Base-by-base conservation (phyloP, 2,329 filamentous ascomycete species). In the Cladophialophora yegresii region DNA sequence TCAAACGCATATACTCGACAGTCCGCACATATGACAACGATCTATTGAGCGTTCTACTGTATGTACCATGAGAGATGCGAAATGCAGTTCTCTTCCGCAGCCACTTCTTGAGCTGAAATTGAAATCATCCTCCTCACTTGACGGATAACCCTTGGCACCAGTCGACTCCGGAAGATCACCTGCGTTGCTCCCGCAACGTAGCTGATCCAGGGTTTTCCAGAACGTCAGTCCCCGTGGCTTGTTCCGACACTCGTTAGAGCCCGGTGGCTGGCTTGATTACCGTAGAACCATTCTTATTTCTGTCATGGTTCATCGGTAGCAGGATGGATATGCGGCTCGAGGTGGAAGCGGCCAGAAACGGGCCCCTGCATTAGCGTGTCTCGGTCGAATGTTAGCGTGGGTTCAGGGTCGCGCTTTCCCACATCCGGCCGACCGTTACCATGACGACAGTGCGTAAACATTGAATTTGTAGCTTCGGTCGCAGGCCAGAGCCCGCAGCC, bases 291-390 rank as follows among this genome's bases (percentile, higher is more conserved):
- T 36, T 43, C 36, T 43, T 16, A 16, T n/a, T 43, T 8, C 16
- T 43, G 13, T 43, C 36, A 2, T n/a, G 36, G 36, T 43, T 43
- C 36, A 43, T 43, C 36, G 36, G 36, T 43, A 43, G 16, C 16
- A 28, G 16, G 6, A 40, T 40, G 36, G 36, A 13, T 2, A 16
- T 16, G 36, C 16, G n/a, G 36, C 16, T 20, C 36, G 36, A 43
- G 36, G 16, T 53, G 43, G 54, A 40, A 16, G 6, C 1, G n/a
- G 61, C 13, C 23, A 57, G 47, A 30, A 49, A 23, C 36, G 51
- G 62, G 53, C 58, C 62, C 62, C 62, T 64, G 62, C 62, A 64
- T 56, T 64, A 64, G 62, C 33, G 56, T 50, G 45, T 33, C 49
- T 16, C 57, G 26, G 30, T 47, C 10, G 3, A 26, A 13, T 22